phyloP scores from a whole-genome alignment of 2,329 filamentous ascomycete species.

The Trichoderma sp. region DNA sequence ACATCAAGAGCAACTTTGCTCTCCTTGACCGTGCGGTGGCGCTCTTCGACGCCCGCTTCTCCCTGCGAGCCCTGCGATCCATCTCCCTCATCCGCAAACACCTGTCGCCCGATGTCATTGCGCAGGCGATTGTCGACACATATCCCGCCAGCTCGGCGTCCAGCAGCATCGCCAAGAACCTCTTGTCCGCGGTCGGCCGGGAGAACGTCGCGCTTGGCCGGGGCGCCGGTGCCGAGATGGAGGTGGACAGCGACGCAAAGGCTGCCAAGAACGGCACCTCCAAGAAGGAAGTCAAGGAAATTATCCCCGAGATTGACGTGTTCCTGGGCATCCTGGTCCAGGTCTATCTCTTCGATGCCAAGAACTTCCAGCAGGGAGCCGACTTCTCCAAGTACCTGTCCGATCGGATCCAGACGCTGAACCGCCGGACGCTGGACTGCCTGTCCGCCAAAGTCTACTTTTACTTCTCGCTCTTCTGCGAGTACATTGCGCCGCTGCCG shows the following conservation, averaged over 20 bases:
- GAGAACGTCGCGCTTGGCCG: conserved; percentile 65
- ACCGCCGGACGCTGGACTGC: conserved; percentile 91
- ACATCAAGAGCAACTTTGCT: conserved; percentile 92
- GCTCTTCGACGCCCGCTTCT: conserved; percentile 93
- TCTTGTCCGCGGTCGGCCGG: conserved; percentile 71
- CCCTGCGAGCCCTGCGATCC: conserved; percentile 87
- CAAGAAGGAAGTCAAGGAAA: conserved; percentile 72
- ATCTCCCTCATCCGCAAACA: conserved; percentile 96
- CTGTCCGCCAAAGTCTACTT: conserved; percentile 96
- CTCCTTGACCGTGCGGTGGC: conserved; percentile 89
- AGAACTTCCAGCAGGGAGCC: conserved; percentile 76
- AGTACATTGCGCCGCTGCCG: conserved; percentile 83
- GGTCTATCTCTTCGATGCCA: conserved; percentile 85
- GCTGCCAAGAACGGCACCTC: conserved; percentile 52
- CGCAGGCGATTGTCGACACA: conserved; percentile 78
- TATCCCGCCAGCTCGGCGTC: conserved; percentile 66
- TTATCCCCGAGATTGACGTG: conserved; percentile 83
- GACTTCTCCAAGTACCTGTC: conserved; percentile 83
- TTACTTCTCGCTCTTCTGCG: conserved; percentile 94
- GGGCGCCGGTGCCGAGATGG: conserved; percentile 66
- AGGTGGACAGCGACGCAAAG: conserved; percentile 67
- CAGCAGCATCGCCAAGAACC: conserved; percentile 66
- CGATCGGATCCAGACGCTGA: conserved; percentile 82
- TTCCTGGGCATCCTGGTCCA: conserved; percentile 85
- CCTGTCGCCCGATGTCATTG: conserved; percentile 77